Conservation (phyloP, 345 rosid genomes). For the Eutrema heterophyllum region DNA sequence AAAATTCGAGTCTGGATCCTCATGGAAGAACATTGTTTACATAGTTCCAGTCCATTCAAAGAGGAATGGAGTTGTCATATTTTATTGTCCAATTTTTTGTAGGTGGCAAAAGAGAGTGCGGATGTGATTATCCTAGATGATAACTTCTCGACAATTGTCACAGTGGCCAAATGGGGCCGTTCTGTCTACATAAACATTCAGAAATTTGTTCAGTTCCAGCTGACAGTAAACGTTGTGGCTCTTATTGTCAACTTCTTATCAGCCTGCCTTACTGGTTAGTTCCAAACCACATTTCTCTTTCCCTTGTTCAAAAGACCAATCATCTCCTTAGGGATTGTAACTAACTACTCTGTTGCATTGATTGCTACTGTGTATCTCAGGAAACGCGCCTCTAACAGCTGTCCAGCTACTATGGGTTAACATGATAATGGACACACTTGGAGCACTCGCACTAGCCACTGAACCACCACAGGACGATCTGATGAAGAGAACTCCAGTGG, state of each 20-base stretch:
- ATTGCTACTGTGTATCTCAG: conserved; percentile 28
- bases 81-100: not conserved
- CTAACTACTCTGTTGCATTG: not conserved
- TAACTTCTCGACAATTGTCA: conserved; percentile 72
- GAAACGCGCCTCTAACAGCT: conserved; percentile 77
- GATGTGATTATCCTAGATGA: conserved; percentile 86
- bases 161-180: conserved; percentile 93
- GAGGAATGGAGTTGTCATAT: not conserved
- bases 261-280: conserved; percentile 81
- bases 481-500: conserved; percentile 68
- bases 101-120: conserved; percentile 91
- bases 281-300: not conserved
- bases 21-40: not conserved
- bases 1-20: not conserved
- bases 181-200: conserved; percentile 83
- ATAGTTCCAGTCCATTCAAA: not conserved
- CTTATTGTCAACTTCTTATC: conserved; percentile 83
- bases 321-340: not conserved
- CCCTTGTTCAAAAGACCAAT: not conserved
- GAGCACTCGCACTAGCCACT: conserved; percentile 88
- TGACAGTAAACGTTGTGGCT: conserved; percentile 85
- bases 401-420: conserved; percentile 90
- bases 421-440: conserved; percentile 88
- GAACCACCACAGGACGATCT: conserved; percentile 74
- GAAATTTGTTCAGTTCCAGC: conserved; percentile 89